These are phyloP conservation scores for Pseudopediastrum boryanum DNA, from an alignment of 139 green algal species.

Conservation along the genomic window DNA sequence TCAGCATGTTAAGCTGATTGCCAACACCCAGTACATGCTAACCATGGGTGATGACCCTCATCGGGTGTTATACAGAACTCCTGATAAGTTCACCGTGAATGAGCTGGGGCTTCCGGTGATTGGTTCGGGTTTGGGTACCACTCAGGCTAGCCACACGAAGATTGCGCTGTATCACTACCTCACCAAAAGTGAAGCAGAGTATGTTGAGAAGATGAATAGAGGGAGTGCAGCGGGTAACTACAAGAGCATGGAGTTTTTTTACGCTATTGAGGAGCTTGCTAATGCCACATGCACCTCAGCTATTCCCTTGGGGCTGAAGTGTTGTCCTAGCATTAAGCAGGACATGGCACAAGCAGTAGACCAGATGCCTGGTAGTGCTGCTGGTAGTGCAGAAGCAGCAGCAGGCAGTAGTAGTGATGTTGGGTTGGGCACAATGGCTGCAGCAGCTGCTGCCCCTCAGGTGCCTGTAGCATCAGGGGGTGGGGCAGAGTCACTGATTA, in stretches of 20 bases:
- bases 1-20: slow-evolving; percentile 45
- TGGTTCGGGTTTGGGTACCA: neutral
- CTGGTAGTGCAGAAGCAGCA: neutral
- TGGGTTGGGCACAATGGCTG: neutral
- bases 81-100: slow-evolving; percentile 29
- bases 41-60: slow-evolving; percentile 45
- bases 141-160: slow-evolving; percentile 14
- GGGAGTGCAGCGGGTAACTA: slow-evolving; percentile 39
- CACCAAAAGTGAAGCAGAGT: slow-evolving; percentile 41
- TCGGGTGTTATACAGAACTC: slow-evolving; percentile 34
- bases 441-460: too few species aligned
- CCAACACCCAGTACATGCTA: slow-evolving; percentile 16
- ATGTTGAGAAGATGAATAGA: slow-evolving; percentile 40
- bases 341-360: slow-evolving; percentile 18
- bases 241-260: slow-evolving; percentile 35
- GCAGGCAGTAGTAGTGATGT: slow-evolving; percentile 8
- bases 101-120: slow-evolving; percentile 32
- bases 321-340: slow-evolving; percentile 18
- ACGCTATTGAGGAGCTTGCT: slow-evolving; percentile 15
- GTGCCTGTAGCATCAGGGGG: too few species aligned
- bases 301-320: slow-evolving; percentile 20
- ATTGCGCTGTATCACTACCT: slow-evolving; percentile 52
- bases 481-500: too few species aligned
- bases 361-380: neutral
- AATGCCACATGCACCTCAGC: slow-evolving; percentile 16